These are phyloP conservation scores for Fagopyrum homotropicum DNA, from an alignment of 148 eudicot species.

Conservation along the genomic window DNA sequence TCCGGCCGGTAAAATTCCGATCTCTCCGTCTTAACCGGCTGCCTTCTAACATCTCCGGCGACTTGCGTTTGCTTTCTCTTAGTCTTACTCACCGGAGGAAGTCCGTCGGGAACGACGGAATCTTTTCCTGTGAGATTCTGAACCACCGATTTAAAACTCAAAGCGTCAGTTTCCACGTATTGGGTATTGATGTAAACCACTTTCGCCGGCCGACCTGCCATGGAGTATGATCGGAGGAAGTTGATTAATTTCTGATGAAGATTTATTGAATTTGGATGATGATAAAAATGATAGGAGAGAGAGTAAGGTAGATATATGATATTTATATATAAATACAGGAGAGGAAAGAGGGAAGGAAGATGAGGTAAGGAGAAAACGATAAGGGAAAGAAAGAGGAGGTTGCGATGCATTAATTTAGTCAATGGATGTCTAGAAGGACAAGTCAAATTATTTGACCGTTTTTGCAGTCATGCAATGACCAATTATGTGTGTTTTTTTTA, in stretches of 20 bases:
- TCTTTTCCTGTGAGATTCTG: slow-evolving; percentile 76
- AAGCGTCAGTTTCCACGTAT: slow-evolving; percentile 63
- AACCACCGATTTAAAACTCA: slow-evolving; percentile 72
- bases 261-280: not conserved
- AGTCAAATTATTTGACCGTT: slow-evolving; percentile 4
- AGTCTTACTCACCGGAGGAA: not conserved
- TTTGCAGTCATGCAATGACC: not conserved
- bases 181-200: slow-evolving; percentile 63
- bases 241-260: not conserved
- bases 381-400: slow-evolving; percentile 6
- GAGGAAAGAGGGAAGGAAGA: slow-evolving; percentile 9
- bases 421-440: not conserved
- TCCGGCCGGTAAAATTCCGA: slow-evolving; percentile 4
- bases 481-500: not conserved
- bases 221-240: too few relatives aligned
- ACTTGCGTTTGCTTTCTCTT: not conserved
- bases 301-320: not conserved
- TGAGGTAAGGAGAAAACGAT: slow-evolving; percentile 3
- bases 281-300: not conserved
- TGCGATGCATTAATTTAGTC: not conserved
- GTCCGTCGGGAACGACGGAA: slow-evolving; percentile 13
- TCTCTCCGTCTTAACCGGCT: not conserved
- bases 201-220: slow-evolving; percentile 29
- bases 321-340: not conserved
- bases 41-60: not conserved